Percentiles rank a stretch among this genome's conserved stretches.
These are phyloP conservation scores for Atkinsonella hypoxylon DNA, from an alignment of 2,329 filamentous ascomycete genomes.

Conservation along the genomic window DNA sequence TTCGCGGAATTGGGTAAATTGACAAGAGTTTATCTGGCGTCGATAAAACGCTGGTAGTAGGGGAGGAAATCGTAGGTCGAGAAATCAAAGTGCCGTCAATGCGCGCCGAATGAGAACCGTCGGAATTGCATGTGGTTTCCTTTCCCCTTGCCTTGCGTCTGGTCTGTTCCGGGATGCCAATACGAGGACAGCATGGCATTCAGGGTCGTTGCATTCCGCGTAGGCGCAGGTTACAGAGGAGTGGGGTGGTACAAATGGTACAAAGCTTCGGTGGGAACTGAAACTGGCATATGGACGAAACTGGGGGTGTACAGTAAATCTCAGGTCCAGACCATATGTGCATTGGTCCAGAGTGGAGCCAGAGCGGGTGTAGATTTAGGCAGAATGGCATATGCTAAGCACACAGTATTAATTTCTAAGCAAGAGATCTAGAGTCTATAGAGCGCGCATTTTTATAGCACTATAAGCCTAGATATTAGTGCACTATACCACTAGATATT, in stretches of 20 bases:
- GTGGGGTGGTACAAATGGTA: background rate
- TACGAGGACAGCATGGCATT: constrained; percentile 8
- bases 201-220: constrained; percentile 6
- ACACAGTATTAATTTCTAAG: too few relatives aligned
- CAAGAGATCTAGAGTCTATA: too few relatives aligned
- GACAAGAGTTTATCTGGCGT: background rate
- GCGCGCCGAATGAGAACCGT: background rate
- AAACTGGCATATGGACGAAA: background rate
- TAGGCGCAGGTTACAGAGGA: background rate
- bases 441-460: too few relatives aligned
- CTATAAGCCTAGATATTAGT: too few relatives aligned
- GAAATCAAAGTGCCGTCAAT: background rate
- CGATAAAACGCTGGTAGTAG: background rate
- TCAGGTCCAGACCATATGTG: too few relatives aligned
- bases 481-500: too few relatives aligned
- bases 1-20: background rate
- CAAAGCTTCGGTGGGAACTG: background rate
- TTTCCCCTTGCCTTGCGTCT: background rate
- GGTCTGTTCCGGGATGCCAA: background rate
- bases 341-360: too few relatives aligned
- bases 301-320: too few relatives aligned
- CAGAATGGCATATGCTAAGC: too few relatives aligned
- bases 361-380: too few relatives aligned
- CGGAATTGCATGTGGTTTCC: background rate
- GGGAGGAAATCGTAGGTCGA: background rate